phyloP scores from a whole-genome alignment of 306 rosid genomes.

The Quillaja saponaria region DNA sequence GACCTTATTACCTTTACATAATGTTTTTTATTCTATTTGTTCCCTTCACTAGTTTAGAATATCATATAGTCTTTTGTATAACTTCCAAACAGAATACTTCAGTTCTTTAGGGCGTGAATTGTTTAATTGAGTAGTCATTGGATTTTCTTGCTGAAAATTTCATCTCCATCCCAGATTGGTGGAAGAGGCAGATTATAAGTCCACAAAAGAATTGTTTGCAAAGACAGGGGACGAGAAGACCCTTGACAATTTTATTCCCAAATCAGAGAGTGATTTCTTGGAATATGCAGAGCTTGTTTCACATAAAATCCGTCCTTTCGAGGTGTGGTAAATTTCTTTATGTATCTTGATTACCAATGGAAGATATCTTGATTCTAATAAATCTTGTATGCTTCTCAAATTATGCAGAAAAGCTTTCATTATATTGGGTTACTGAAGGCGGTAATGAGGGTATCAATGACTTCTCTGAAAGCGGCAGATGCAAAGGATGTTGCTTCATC shows the following conservation, averaged over 20 bases:
- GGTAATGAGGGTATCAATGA: constrained; percentile 79
- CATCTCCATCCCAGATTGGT: constrained; percentile 53
- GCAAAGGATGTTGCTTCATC: constrained; percentile 95
- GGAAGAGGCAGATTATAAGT: constrained; percentile 86
- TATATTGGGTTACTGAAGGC: constrained; percentile 72
- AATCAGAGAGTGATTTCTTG: constrained; percentile 79
- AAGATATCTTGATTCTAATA: too few species aligned
- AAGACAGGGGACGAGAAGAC: constrained; percentile 62
- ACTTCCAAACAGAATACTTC: too few species aligned
- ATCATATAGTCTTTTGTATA: too few species aligned
- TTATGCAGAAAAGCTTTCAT: constrained; percentile 82
- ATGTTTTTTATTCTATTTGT: too few species aligned
- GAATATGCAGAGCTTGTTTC: constrained; percentile 90
- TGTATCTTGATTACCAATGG: not conserved
- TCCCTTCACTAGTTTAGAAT: too few species aligned
- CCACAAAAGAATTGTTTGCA: constrained; percentile 80
- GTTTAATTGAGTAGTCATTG: not conserved
- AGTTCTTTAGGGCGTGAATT: too few species aligned
- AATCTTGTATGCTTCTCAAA: not conserved
- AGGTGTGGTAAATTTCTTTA: constrained; percentile 49
- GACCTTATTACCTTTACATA: too few species aligned
- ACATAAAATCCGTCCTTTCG: constrained; percentile 61
- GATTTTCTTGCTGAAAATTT: constrained; percentile 9
- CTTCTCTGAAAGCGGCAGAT: constrained; percentile 81
- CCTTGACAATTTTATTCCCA: constrained; percentile 85